A percentile compares a stretch with the other conserved stretches of the same genome.
Conservation (phyloP, 345 rosid species). For the Bruguiera parviflora region DNA sequence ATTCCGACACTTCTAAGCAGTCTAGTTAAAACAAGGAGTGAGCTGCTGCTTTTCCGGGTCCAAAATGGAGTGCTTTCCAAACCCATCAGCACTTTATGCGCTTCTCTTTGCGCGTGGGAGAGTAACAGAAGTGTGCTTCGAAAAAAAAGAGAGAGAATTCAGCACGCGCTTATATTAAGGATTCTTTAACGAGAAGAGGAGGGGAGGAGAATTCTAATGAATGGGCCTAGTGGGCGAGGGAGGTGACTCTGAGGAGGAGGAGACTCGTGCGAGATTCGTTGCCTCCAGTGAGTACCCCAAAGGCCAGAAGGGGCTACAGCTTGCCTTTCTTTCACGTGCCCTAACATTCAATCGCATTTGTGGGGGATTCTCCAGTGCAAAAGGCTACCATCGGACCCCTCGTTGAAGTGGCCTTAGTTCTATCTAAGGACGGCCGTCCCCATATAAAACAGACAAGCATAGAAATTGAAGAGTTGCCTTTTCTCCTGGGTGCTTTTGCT, state of each 20-base stretch:
- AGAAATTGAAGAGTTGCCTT: too few species aligned
- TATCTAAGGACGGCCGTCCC: neutral
- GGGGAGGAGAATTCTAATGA: neutral
- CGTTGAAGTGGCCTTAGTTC: conserved; percentile 1
- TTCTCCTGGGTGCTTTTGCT: too few species aligned
- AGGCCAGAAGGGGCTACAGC: conserved; percentile 1
- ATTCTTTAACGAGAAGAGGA: neutral
- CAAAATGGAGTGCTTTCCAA: conserved; percentile 8
- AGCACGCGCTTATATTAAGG: neutral
- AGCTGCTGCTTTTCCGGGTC: neutral
- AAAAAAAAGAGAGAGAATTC: conserved; percentile 4
- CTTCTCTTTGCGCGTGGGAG: neutral
- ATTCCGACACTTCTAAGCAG: too few species aligned
- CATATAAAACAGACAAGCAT: neutral
- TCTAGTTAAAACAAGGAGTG: too few species aligned
- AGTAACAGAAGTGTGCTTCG: conserved; percentile 9
- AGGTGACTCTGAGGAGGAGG: conserved; percentile 6
- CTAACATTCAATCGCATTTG: conserved; percentile 1
- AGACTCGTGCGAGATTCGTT: conserved; percentile 18
- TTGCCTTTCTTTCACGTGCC: conserved; percentile 29
- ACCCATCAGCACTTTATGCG: neutral
- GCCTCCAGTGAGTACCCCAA: conserved; percentile 15
- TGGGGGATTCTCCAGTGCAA: neutral
- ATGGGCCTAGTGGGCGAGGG: neutral
- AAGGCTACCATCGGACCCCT: conserved; percentile 1